Evolutionary conservation across 768 basidiomycete genomes (phyloP).

Genomic region (Mycena haematopus): DNA sequence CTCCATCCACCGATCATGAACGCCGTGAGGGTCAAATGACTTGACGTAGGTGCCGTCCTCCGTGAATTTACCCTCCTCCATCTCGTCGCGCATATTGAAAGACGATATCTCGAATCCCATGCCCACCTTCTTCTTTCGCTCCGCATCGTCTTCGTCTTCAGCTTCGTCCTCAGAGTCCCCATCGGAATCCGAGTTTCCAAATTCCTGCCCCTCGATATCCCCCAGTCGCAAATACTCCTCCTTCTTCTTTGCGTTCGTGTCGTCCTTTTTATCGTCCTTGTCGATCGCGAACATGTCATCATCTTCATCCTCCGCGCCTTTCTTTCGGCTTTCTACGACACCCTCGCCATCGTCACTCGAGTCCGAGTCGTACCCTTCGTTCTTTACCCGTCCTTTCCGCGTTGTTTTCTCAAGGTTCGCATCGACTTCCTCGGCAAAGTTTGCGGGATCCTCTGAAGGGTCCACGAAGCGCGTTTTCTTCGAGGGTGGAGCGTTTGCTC

Average conservation of each 20-base stretch:
- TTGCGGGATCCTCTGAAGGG: slow-evolving; percentile 73
- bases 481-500: slow-evolving; percentile 35
- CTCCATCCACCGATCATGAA: slow-evolving; percentile 98
- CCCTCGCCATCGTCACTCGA: slow-evolving; percentile 95
- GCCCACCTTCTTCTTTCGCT: slow-evolving; percentile 74
- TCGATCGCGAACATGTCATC: slow-evolving; percentile 84
- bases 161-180: slow-evolving; percentile 51
- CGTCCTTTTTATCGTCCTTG: slow-evolving; percentile 59
- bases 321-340: slow-evolving; percentile 84
- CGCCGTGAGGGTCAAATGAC: slow-evolving; percentile 86
- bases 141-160: slow-evolving; percentile 82
- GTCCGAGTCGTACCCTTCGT: slow-evolving; percentile 91
- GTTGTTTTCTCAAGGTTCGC: slow-evolving; percentile 72
- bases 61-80: slow-evolving; percentile 97
- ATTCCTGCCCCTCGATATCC: slow-evolving; percentile 98
- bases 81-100: slow-evolving; percentile 99
- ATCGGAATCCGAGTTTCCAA: slow-evolving; percentile 58
- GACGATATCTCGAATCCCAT: slow-evolving; percentile 96
- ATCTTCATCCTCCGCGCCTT: slow-evolving; percentile 59
- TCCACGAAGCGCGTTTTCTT: slow-evolving; percentile 86
- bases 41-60: slow-evolving; percentile 91
- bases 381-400: slow-evolving; percentile 78
- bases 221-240: slow-evolving; percentile 84
- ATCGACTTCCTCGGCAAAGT: slow-evolving; percentile 83
- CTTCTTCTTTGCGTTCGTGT: slow-evolving; percentile 52